Evolutionary conservation across 768 basidiomycete genomes (phyloP), one percentile per base, ranked within the genome.

Genomic region (Boletus sensibilis): DNA sequence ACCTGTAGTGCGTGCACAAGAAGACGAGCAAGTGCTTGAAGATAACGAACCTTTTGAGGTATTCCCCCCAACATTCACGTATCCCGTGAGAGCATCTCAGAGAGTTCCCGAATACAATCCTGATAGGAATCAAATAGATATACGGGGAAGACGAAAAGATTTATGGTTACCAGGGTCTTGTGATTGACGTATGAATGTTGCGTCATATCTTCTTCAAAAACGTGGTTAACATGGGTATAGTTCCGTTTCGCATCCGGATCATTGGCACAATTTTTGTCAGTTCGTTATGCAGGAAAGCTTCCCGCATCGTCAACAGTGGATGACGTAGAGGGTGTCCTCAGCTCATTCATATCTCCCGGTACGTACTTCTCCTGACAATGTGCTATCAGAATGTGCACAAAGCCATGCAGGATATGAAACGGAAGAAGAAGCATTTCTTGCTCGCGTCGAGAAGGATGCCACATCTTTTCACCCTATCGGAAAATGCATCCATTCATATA

Each of bases 101-200:
- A n/a, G 23, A 34, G 38, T 45, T 21, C 33, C 18, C 23, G n/a
- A 57, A 41, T 50, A 10, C 35, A n/a, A 38, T 42, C 25, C 48
- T 63, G 27, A 69, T 14, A 20, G 12, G 13, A 29, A 33, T 45
- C 18, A 7, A 50, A 50, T 41, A 93, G 91, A 94, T 99, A 66
- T 98, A 86, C 68, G 96, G 96, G 50, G 93, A 98, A 65, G 90
- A 96, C 51, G 94, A 99, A 75, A 94, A 87, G 75, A 88, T 98
- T 53, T 98, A 96, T 69, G 96, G 96, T 2, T 98, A 97, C 74
- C 81, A 85, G 58, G 87, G 87, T 65, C 79, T 99, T 34, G 70
- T 80, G 27, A 87, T 98, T 63, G 85, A 96, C 68, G 94, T 97
- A 67, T 59, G 86, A 73, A 45, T 14, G 18, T 37, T 43, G 14